Evolutionary conservation across 202 grass and related monocot genomes (phyloP).

Genomic region (Carex arenaria): DNA sequence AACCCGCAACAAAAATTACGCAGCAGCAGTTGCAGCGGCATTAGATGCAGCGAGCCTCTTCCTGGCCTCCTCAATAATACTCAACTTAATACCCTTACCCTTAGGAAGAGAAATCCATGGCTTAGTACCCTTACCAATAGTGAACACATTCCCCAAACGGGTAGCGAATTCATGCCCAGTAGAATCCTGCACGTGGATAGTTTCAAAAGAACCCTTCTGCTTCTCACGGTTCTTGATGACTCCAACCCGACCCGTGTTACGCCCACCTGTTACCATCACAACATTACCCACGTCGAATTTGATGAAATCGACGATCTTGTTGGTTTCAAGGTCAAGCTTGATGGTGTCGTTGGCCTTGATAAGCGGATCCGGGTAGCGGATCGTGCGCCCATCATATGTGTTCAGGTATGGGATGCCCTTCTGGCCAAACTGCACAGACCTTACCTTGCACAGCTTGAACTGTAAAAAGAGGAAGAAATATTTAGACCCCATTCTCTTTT

Average conservation of each 20-base stretch:
- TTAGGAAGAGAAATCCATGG: constrained; percentile 36
- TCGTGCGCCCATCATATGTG: constrained; percentile 22
- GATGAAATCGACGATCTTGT: constrained; percentile 46
- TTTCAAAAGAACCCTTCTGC: constrained; percentile 37
- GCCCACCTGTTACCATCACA: constrained; percentile 40
- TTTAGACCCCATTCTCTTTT: not conserved
- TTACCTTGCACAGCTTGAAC: constrained; percentile 36
- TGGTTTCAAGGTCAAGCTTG: constrained; percentile 32
- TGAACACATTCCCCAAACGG: constrained; percentile 39
- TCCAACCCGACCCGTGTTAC: constrained; percentile 44
- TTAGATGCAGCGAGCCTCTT: constrained; percentile 32
- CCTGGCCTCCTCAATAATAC: constrained; percentile 37
- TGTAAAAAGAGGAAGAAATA: not conserved
- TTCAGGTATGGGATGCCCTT: constrained; percentile 39
- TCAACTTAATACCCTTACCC: constrained; percentile 43
- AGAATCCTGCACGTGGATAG: constrained; percentile 33
- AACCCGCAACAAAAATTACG: constrained; percentile 18
- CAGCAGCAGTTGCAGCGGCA: constrained; percentile 14
- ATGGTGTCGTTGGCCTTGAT: constrained; percentile 49
- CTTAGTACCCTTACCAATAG: constrained; percentile 43
- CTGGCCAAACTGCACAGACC: constrained; percentile 39
- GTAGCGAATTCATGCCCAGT: constrained; percentile 38
- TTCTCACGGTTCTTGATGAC: constrained; percentile 49
- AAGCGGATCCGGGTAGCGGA: constrained; percentile 43
- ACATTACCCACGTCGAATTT: constrained; percentile 43